Evolutionary conservation across 768 basidiomycete species (phyloP), one percentile per base, ranked within the genome.

Genomic region (Kwoniella heveanensis): DNA sequence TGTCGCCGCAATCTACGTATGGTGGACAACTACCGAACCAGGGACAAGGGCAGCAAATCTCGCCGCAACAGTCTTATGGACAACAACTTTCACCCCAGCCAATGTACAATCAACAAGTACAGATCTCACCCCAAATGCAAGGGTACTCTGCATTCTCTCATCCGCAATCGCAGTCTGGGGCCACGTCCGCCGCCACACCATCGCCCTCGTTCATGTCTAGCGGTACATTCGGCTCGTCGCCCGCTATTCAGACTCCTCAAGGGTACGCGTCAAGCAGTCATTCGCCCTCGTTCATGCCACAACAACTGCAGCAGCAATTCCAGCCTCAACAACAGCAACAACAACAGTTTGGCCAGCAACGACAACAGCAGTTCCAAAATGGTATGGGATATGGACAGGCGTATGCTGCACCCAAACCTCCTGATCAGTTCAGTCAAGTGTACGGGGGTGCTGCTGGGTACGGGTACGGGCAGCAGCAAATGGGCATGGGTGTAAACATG

Each of bases 231-330:
- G 46, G 56, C 22, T 37, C 56, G 13, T 49, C 48, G 22, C 48
- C 48, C 8, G 4, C 48, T 22, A 9, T 49, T 22, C 48, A 49
- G 48, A 49, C 48, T 8, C 48, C 48, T 10, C 22, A 26, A 24
- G 48, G 48, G 15, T 50, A 24, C 29, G 27, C 26, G 21, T 54
- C 25, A 4, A 54, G 26, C 19, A 27, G 52, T 8, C 32, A 54
- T 24, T 48, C 39, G 48, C 44, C 50, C 13, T 57, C 61, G 22
- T 49, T 19, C 19, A 17, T 57, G 27, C 22, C 47, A 22, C 60
- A 54, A 46, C 49, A 60, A 15, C 21, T 19, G 17, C 58, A 60
- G 27, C 62, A 57, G 32, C 48, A 47, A 52, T 46, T 25, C 10
- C 60, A 61, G n/a, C 27, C 21, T 8, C 57, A 47, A 25, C 7